These are phyloP conservation scores for Cutaneotrichosporon sp. DNA, from an alignment of 1,284 basidiomycete genomes.

Conservation along the genomic window DNA sequence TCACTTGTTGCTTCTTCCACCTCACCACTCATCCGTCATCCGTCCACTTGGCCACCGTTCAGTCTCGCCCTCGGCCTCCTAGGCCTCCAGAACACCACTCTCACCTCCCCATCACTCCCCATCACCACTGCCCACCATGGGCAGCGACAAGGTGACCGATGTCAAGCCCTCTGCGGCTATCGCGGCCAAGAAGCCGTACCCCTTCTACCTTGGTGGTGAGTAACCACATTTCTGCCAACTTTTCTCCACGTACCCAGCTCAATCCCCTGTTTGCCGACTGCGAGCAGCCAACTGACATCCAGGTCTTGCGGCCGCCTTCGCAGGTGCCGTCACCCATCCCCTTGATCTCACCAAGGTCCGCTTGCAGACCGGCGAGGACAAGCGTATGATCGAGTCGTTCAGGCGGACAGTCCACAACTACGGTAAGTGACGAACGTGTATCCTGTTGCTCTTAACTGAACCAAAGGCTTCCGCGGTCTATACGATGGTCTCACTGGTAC, in stretches of 20 bases:
- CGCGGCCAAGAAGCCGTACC: slow-evolving; percentile 57
- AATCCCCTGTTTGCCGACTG: no score
- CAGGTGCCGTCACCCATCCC: slow-evolving; percentile 75
- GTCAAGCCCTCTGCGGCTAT: neutral
- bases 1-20: no score
- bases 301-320: slow-evolving; percentile 73
- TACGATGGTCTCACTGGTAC: slow-evolving; percentile 85
- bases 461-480: slow-evolving; percentile 62
- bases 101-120: no score
- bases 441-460: no score
- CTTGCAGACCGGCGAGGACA: slow-evolving; percentile 79
- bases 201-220: slow-evolving; percentile 74
- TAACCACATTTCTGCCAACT: slow-evolving; percentile 10
- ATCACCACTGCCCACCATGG: no score
- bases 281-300: no score
- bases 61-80: no score
- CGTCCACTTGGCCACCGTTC: no score
- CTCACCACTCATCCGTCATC: no score
- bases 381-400: slow-evolving; percentile 73
- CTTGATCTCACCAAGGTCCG: slow-evolving; percentile 84
- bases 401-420: slow-evolving; percentile 58
- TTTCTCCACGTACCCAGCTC: no score
- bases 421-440: slow-evolving; percentile 25
- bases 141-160: neutral
- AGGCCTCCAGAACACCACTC: no score